These are phyloP conservation scores for Pulicaria dysenterica DNA, from an alignment of 129 eudicot genomes.

Conservation along the genomic window DNA sequence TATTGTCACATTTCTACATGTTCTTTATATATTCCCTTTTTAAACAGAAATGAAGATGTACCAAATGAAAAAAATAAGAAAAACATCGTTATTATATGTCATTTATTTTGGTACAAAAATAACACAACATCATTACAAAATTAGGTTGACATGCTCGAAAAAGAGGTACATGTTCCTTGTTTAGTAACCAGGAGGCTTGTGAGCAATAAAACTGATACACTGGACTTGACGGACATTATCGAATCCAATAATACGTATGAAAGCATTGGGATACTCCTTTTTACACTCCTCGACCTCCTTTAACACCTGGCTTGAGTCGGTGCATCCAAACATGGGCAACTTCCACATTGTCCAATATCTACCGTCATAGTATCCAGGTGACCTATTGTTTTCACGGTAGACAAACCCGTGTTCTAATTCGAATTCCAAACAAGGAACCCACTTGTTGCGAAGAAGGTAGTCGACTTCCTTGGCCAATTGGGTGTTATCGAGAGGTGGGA, in stretches of 20 bases:
- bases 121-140: constrained; percentile 10
- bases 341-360: constrained; percentile 90
- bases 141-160: not conserved
- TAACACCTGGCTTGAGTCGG: constrained; percentile 55
- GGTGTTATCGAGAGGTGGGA: constrained; percentile 36
- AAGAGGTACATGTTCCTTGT: not conserved
- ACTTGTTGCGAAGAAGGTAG: constrained; percentile 56
- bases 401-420: constrained; percentile 46
- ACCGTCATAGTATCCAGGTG: constrained; percentile 76
- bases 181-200: constrained; percentile 48
- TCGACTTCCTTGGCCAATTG: constrained; percentile 46
- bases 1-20: no score
- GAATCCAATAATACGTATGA: constrained; percentile 64
- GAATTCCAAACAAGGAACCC: constrained; percentile 84
- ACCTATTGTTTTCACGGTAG: constrained; percentile 53
- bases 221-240: constrained; percentile 78
- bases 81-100: no score
- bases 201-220: constrained; percentile 69
- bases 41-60: no score
- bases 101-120: not conserved
- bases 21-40: no score
- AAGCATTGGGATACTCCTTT: constrained; percentile 55
- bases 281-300: constrained; percentile 49
- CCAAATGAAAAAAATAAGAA: no score
- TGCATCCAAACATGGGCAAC: constrained; percentile 84